Percentiles rank a stretch among this genome's conserved stretches.
Evolutionary conservation across 257 asterid genomes (phyloP).

Genomic region (Leptodermis oblonga): DNA sequence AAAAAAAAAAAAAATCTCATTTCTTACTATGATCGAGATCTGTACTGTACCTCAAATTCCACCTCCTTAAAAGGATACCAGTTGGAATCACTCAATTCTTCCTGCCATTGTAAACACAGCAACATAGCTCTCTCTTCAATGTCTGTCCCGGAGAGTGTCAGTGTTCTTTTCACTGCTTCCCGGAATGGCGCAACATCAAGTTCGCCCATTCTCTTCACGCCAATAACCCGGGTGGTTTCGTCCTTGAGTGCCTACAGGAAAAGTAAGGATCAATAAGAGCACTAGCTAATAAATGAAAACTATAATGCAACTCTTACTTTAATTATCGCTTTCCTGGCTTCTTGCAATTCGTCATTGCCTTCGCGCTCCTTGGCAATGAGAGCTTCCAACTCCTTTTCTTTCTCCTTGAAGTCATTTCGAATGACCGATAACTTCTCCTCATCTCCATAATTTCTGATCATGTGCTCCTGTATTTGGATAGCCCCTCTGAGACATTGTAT

Average conservation of each 20-base stretch:
- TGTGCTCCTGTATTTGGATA: constrained; percentile 48
- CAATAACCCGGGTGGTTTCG: neutral
- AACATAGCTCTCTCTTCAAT: neutral
- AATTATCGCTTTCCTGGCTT: neutral
- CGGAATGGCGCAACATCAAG: neutral
- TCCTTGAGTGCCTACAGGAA: neutral
- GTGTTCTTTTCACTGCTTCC: neutral
- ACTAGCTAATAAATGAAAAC: neutral
- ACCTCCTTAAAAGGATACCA: neutral
- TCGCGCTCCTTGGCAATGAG: neutral
- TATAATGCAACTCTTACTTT: neutral
- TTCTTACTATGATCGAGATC: too few relatives aligned
- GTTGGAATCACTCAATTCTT: neutral
- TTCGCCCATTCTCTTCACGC: neutral
- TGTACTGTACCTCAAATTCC: too few relatives aligned
- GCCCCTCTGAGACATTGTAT: constrained; percentile 55
- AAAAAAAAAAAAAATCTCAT: too few relatives aligned
- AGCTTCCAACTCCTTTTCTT: neutral
- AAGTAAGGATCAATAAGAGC: neutral
- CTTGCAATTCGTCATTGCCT: too few relatives aligned
- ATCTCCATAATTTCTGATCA: constrained; percentile 60
- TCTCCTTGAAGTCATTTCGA: constrained; percentile 52
- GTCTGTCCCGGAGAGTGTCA: neutral
- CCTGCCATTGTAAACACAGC: neutral
- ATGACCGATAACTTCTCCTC: constrained; percentile 39